phyloP scores from a whole-genome alignment of 1,284 basidiomycete genomes.

The Malassezia arunalokei region DNA sequence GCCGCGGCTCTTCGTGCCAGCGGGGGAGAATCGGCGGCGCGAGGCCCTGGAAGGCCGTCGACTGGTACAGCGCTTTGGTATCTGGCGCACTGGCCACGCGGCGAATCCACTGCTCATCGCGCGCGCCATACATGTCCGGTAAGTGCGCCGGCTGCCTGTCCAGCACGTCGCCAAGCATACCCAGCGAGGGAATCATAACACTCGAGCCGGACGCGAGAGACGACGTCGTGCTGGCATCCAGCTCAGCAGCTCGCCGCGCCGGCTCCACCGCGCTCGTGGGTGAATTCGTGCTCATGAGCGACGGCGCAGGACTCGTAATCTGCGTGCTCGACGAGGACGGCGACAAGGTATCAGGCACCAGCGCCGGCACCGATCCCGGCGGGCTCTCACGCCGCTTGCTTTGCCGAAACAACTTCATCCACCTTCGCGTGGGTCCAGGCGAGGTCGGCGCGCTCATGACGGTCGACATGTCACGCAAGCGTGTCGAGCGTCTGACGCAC shows the following conservation, averaged over 20 bases:
- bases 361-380: background rate
- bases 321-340: background rate
- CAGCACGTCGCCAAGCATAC: constrained; percentile 1
- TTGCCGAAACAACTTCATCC: background rate
- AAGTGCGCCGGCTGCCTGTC: background rate
- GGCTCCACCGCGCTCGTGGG: background rate
- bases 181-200: background rate
- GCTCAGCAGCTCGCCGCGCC: background rate
- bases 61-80: constrained; percentile 69
- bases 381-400: background rate
- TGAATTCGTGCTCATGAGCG: background rate
- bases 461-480: background rate
- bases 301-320: background rate
- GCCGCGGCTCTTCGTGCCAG: background rate
- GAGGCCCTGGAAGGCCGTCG: background rate
- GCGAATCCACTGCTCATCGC: constrained; percentile 51
- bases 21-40: background rate
- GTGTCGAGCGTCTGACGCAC: background rate
- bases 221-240: constrained; percentile 10
- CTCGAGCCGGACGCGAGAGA: background rate
- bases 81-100: constrained; percentile 93
- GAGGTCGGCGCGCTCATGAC: background rate
- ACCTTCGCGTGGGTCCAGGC: background rate
- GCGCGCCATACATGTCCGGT: background rate
- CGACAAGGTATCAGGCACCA: background rate